Percentiles rank a stretch among this genome's conserved stretches.
These are phyloP conservation scores for Athelia sp. DNA, from an alignment of 1,284 basidiomycete species.

Conservation along the genomic window DNA sequence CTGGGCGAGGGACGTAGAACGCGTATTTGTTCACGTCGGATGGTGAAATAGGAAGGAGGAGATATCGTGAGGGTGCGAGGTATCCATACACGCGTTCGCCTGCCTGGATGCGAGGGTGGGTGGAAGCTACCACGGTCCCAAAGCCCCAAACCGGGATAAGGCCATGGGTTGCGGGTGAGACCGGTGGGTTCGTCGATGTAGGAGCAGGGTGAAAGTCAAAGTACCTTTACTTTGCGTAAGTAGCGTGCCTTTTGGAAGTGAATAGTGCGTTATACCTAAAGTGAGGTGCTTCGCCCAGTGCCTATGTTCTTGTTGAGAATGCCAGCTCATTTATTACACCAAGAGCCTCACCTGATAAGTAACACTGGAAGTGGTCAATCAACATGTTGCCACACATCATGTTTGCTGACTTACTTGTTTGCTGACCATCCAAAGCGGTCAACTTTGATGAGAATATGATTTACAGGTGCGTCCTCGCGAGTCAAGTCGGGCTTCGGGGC, in stretches of 20 bases:
- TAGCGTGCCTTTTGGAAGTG: background rate
- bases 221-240: constrained; percentile 36
- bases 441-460: constrained; percentile 51
- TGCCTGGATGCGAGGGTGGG: constrained; percentile 35
- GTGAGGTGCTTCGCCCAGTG: constrained; percentile 55
- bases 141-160: constrained; percentile 67
- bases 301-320: constrained; percentile 10
- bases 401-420: constrained; percentile 39
- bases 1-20: constrained; percentile 50
- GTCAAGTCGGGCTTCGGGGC: constrained; percentile 20
- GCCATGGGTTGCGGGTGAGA: constrained; percentile 46
- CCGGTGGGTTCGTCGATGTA: constrained; percentile 27
- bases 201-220: constrained; percentile 52
- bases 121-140: constrained; percentile 45
- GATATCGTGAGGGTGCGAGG: constrained; percentile 50
- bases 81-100: constrained; percentile 65
- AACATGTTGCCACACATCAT: background rate
- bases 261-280: constrained; percentile 40
- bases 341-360: constrained; percentile 39
- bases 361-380: constrained; percentile 14
- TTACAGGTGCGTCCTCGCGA: constrained; percentile 24
- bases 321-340: constrained; percentile 5
- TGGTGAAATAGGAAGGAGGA: constrained; percentile 45
- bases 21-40: constrained; percentile 44
- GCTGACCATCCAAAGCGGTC: constrained; percentile 63